Conservation (phyloP, 2,329 filamentous ascomycete species). For the Colletotrichum liaoningense region DNA sequence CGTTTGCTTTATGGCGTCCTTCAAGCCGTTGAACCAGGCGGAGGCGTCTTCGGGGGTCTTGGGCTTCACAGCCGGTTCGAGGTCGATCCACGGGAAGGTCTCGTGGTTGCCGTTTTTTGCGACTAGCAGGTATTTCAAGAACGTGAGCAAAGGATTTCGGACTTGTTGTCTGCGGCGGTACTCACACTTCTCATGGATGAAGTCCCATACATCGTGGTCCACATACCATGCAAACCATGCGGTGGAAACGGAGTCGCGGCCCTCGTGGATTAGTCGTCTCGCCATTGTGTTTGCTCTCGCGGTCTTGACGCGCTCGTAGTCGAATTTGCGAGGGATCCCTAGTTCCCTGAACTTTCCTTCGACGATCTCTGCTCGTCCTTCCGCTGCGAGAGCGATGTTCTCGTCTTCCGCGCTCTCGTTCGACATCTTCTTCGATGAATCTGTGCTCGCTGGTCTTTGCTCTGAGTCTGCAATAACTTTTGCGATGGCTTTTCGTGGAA, state of each 20-base stretch:
- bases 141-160: not conserved
- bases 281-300: not conserved
- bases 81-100: not conserved
- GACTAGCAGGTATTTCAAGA: not conserved
- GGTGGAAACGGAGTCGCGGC: not conserved
- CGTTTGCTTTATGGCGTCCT: not conserved
- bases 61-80: not conserved
- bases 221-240: not conserved
- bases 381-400: not conserved
- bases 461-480: not conserved
- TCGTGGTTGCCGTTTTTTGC: fast-evolving
- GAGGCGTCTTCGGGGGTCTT: not conserved
- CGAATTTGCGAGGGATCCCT: not conserved
- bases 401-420: not conserved
- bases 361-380: not conserved
- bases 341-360: not conserved
- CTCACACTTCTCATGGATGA: not conserved
- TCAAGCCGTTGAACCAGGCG: not conserved
- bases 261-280: not conserved
- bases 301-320: not conserved
- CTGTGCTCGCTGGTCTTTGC: not conserved
- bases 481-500: no score
- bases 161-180: not conserved
- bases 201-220: not conserved
- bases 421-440: not conserved